phyloP scores from a whole-genome alignment of 2,329 filamentous ascomycete genomes.

The Cercospora sp. region DNA sequence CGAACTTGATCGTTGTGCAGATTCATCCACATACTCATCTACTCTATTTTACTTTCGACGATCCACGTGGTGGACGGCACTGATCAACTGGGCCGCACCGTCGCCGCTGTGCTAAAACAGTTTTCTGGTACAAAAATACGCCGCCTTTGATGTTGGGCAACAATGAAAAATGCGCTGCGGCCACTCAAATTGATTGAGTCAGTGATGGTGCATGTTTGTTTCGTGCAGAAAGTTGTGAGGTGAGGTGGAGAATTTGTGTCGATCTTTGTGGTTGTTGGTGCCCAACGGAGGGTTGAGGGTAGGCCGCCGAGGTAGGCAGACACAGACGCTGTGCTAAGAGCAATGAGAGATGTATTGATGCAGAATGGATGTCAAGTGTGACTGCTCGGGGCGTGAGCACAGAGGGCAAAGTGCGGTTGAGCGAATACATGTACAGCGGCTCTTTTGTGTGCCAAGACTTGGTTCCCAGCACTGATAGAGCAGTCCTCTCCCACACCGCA shows the following conservation, averaged over 20 bases:
- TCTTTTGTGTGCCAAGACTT: neutral
- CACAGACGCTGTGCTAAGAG: neutral
- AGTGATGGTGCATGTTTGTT: neutral
- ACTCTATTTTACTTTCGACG: neutral
- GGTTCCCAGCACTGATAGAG: neutral
- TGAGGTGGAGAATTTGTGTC: neutral
- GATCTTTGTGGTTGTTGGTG: neutral
- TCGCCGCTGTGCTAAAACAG: neutral
- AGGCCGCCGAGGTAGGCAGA: neutral
- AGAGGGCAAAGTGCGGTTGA: neutral
- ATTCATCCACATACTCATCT: neutral
- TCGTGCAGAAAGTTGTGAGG: neutral
- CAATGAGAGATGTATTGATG: neutral
- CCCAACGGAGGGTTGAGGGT: neutral
- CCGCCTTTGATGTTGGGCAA: neutral
- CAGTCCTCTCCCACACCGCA: neutral
- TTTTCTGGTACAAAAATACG: neutral
- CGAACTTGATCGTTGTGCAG: neutral
- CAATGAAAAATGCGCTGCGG: neutral
- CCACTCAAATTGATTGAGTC: neutral
- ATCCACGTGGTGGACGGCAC: neutral
- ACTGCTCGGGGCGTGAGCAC: neutral
- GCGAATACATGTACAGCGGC: neutral
- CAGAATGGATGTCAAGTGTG: neutral
- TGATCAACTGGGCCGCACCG: neutral